Evolutionary conservation across 2,329 filamentous ascomycete species (phyloP).

Genomic region (Ilyonectria mors-panacis): DNA sequence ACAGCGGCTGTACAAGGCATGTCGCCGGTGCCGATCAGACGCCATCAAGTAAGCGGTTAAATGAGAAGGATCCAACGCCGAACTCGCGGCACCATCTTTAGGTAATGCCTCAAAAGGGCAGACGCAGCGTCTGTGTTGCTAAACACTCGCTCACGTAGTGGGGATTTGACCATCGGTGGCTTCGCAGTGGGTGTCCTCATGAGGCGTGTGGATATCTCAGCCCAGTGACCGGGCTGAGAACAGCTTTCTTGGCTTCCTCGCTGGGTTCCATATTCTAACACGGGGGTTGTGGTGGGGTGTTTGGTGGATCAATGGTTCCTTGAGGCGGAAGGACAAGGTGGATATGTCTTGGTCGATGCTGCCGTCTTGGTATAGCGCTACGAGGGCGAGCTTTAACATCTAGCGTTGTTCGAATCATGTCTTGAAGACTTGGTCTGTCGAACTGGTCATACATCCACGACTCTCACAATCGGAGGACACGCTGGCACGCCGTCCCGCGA

Average conservation of each 20-base stretch:
- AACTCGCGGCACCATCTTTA: background rate
- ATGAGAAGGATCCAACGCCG: no score
- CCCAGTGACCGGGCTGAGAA: background rate
- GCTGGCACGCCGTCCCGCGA: no score
- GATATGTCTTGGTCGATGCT: background rate
- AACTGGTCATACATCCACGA: no score
- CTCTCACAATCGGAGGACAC: no score
- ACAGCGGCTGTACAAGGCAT: no score
- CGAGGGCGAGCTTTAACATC: no score
- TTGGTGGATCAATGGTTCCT: background rate
- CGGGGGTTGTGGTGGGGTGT: background rate
- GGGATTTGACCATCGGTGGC: background rate
- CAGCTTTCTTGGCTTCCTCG: background rate
- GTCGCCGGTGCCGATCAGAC: background rate
- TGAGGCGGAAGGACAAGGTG: background rate
- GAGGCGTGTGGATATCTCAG: background rate
- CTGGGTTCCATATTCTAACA: background rate
- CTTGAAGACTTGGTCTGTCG: no score
- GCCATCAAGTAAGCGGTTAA: background rate
- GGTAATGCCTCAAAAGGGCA: background rate
- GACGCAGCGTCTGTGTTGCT: background rate
- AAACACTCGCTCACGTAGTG: background rate
- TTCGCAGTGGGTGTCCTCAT: background rate
- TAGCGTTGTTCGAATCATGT: no score
- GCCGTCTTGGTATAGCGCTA: background rate